Base-by-base conservation (phyloP, 495 filamentous ascomycete species). In the Xylaria acuta region DNA sequence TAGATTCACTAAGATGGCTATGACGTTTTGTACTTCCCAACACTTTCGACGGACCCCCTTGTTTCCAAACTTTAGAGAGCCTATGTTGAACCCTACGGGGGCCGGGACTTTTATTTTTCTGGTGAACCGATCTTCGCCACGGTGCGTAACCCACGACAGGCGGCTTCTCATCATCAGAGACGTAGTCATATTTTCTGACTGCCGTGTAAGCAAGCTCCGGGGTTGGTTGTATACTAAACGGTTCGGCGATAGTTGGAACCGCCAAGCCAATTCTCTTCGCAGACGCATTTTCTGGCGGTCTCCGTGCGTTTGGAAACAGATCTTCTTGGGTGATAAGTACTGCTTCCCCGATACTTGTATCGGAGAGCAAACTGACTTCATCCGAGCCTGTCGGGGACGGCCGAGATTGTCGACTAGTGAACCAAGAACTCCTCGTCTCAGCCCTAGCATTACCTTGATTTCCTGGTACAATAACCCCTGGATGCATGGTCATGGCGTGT, bases 151-250 rank as follows among this genome's bases (percentile, higher is more conserved):
- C 71, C 20, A 73, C 36, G 8, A 66, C 20, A 32, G 74, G 73
- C 12, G 71, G 66, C 20, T 63, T 69, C 25, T 76, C 77, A 0
- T 72, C 60, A 49, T 73, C 73, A 12, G 74, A 73, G 54, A 56
- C 34, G 27, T 70, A 72, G 11, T 79, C 72, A 36, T 78, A 70
- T 43, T 45, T 74, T 12, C 67, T 64, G 30, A 18, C 34, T 56
- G 45, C 69, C 3, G 69, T 74, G 53, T 83, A 79, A 6, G 79
- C 75, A 9, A 76, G 74, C 18, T 79, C 79, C 20, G 82, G 78
- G 14, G 77, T 81, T 14, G 67, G 76, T 36, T 77, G 79, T 70
- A 82, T 78, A 67, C 78, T 81, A 18, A 69, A 74, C 1, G 72
- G 43, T 49, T 75, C 76, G 27, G 65, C 34, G 40, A 72, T 60